Base-by-base conservation (phyloP, 306 rosid species). In the Quercus engelmannii region DNA sequence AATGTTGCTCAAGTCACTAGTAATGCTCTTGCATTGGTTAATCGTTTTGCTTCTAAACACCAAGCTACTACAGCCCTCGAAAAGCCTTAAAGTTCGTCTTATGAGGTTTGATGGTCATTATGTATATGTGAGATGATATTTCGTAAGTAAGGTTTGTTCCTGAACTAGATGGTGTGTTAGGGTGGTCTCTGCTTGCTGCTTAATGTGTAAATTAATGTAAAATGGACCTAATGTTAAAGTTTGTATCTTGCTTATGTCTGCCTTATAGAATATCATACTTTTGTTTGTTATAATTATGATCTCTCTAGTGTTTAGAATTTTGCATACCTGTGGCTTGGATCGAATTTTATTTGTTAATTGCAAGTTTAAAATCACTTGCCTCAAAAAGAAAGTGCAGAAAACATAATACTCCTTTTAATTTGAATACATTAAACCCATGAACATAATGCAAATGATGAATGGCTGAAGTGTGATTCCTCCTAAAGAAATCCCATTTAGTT, bases 1-100 rank as follows among this genome's bases (percentile, higher is more conserved):
- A 9, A 68, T 79, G 89, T 93, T 80, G 87, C 97, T 84, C 98
- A 90, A 56, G 75, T 91, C n/a, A 93, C 94, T 4, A 93, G 98
- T 81, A 93, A 93, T 64, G 91, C 91, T 0, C 94, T 93, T 28
- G 98, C 98, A 19, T 68, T 93, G 81, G 93, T 91, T 59, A 91
- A 87, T 82, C 88, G 83, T 76, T 93, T 89, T 51, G 92, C 90
- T 6, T 81, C 92, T 0, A 80, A 52, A 49, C 91, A 87, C 79
- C 18, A 3, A 55, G 77, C 73, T 33, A 38, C 54, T 5, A 43
- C 52, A 71, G 63, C 69, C 68, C 69, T 75, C 38, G 41, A 75
- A 63, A 52, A 76, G 67, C 80, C 86, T 8, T 33, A 35, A 28
- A 64, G 30, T 30, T 64, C n/a, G 15, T 12, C 43, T 59, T 10